Conservation (phyloP, 768 basidiomycete species). For the Boletus sensibilis region DNA sequence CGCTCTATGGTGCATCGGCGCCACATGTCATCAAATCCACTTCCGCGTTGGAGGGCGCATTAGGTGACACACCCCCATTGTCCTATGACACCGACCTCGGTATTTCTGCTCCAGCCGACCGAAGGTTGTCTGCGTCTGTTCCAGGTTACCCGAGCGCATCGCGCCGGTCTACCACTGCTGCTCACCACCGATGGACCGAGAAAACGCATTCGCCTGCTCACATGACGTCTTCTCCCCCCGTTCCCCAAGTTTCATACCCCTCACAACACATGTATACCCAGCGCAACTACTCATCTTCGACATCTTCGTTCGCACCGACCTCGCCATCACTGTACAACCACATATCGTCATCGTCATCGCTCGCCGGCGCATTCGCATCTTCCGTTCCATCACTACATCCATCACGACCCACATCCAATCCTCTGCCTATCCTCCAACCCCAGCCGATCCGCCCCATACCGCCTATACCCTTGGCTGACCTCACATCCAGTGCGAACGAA, state of each 20-base stretch:
- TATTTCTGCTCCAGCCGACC: constrained; percentile 22
- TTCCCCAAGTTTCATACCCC: constrained; percentile 18
- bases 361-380: constrained; percentile 28
- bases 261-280: constrained; percentile 26
- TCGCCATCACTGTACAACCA: constrained; percentile 23
- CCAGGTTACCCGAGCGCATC: constrained; percentile 31
- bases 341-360: constrained; percentile 22
- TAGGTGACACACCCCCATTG: constrained; percentile 24
- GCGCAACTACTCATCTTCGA: constrained; percentile 17
- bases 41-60: constrained; percentile 32
- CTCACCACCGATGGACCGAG: constrained; percentile 20
- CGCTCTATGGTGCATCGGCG: constrained; percentile 21
- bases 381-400: constrained; percentile 12
- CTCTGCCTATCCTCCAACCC: constrained; percentile 31
- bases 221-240: not conserved
- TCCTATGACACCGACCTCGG: constrained; percentile 11
- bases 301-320: constrained; percentile 19
- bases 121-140: constrained; percentile 33
- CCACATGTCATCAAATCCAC: constrained; percentile 32
- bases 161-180: constrained; percentile 10
- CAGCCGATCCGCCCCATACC: constrained; percentile 37
- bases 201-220: constrained; percentile 14
- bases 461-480: constrained; percentile 32
- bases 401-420: constrained; percentile 15
- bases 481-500: constrained; percentile 25